Conservation (phyloP, 1,284 basidiomycete species). For the Volvariella surrecta region DNA sequence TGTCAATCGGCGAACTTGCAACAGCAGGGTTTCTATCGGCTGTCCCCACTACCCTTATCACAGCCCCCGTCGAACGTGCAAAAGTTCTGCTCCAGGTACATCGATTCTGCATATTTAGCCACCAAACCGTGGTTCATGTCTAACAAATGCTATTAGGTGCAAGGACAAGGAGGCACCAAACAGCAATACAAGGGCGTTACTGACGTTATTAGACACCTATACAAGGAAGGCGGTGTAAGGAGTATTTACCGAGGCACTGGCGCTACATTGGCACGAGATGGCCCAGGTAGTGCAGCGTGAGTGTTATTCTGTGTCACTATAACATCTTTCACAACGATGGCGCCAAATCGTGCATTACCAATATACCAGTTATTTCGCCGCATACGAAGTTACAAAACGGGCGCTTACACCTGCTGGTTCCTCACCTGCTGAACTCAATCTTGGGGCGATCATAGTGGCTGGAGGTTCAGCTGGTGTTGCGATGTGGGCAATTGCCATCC, state of each 20-base stretch:
- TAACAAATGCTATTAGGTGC: constrained; percentile 44
- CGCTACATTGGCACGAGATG: constrained; percentile 91
- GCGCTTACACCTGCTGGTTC: constrained; percentile 72
- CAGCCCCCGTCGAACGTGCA: constrained; percentile 94
- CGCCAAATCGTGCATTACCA: constrained; percentile 1
- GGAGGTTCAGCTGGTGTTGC: constrained; percentile 95
- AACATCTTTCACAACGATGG: too few relatives aligned
- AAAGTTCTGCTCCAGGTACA: constrained; percentile 90
- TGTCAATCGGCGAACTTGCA: constrained; percentile 83
- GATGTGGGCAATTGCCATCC: constrained; percentile 96
- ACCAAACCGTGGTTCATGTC: not conserved
- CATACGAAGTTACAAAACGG: constrained; percentile 94
- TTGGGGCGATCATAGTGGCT: constrained; percentile 84
- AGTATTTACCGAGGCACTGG: constrained; percentile 92
- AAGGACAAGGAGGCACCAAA: constrained; percentile 74
- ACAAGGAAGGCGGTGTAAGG: constrained; percentile 88
- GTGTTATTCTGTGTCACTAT: constrained; percentile 24
- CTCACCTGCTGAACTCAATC: constrained; percentile 74
- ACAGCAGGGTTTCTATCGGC: constrained; percentile 93
- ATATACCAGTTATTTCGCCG: constrained; percentile 81
- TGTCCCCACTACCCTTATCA: constrained; percentile 86
- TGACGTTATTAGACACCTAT: constrained; percentile 88
- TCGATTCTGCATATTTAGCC: constrained; percentile 4
- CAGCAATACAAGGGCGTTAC: constrained; percentile 86
- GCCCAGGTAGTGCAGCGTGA: constrained; percentile 93